Evolutionary conservation across 2,329 filamentous ascomycete species (phyloP), one percentile per base, ranked within the genome.

Genomic region (Fusarium bactridioides): DNA sequence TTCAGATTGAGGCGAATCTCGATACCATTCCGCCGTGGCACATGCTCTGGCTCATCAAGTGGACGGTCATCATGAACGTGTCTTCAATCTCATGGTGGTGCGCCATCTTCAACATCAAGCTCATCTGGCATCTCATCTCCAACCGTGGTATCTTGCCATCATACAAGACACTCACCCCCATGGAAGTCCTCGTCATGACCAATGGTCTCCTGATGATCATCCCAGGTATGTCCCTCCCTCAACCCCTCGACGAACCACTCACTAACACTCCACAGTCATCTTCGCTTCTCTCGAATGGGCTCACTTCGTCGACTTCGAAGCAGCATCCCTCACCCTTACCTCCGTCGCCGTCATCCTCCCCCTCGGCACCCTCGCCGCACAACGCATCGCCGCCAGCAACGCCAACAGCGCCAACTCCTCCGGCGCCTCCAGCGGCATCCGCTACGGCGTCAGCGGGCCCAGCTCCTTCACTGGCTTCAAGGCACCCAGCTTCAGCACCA

Each of bases 121-220:
- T 89, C 15, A 77, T 85, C 55, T 73, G 80, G 25, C 87, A 89
- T 74, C 81, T 89, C 67, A 77, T 83, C 47, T 76, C 79, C 13
- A 86, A 86, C 70, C 81, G 86, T 31, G 84, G 83, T 51, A 77
- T 89, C 11, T 80, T 89, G 3, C 83, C 84, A 2, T 79, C 79
- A 2, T 78, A 82, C 7, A 80, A 80, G 54, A 79, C 82, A 0
- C 75, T 89, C 43, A 85, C 79, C 1, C 83, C 86, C 10, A 86
- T 89, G 82, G 87, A 90, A 72, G 83, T 88, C 12, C 80, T 89
- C 29, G 82, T 88, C 56, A 85, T 88, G 74, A 86, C 86, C 54
- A 89, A 89, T 41, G 87, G 86, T 16, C 70, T 88, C 3, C 79
- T 90, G 60, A 89, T 89, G 88, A 72, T 88, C 21, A 77, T 88